Base-by-base conservation (phyloP, 225 moss, liverwort and hornwort species). In the Ulota crispa region DNA sequence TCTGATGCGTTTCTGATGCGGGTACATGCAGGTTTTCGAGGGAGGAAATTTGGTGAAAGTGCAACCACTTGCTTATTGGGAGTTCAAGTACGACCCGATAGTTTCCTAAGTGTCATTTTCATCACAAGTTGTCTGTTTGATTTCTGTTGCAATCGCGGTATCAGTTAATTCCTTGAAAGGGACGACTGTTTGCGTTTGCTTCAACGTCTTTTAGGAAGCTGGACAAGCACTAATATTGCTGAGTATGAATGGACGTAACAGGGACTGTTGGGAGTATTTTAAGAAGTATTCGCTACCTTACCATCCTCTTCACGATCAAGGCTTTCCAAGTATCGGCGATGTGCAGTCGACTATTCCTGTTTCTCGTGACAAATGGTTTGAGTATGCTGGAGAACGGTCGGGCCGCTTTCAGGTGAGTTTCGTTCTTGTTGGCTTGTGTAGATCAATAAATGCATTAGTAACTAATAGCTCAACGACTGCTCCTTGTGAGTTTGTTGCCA, bases 251-350 rank as follows among this genome's bases (percentile, higher is more conserved):
- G 64, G 27, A 62, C 63, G 20, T 37, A 18, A 23, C 89, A 96
- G 96, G 89, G 96, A 97, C 86, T 95, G 93, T 72, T 97, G 96
- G 96, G 88, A 97, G 75, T 97, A 95, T 78, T 84, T 97, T 57
- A 93, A 88, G 73, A 97, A 95, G 71, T 97, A 97, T 78, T 88
- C 93, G 43, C 78, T 97, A 26, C 83, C 90, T 27, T 95, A 93
- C 65, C 96, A 97, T 72, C 95, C 96, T 55, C 93, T 97, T 50
- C 96, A 97, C 37, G 93, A 97, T 55, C 86, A 93, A 79, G 96
- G 96, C n/a, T 97, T 95, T 82, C 96, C 96, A n/a, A 97, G 96
- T 87, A 91, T 97, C 56, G 96, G 96, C 80, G 96, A 97, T 84
- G 75, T 93, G 68, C 95, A 95, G 80, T 86, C 84, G 47, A 97